These are phyloP conservation scores for Ricinus communis DNA, from an alignment of 345 rosid species.

Conservation along the genomic window DNA sequence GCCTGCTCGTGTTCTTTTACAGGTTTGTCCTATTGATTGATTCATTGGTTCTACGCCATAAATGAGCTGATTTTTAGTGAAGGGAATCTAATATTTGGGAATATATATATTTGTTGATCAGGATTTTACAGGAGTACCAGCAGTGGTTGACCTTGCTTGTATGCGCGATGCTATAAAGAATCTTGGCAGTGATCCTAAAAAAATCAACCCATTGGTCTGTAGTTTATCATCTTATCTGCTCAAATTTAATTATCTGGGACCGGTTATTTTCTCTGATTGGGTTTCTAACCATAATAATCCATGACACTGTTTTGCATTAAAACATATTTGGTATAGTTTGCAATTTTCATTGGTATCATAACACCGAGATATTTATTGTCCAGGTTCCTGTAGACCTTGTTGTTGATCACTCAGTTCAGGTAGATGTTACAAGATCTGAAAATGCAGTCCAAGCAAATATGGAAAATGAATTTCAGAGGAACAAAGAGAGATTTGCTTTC, in stretches of 20 bases:
- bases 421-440: conserved; percentile 91
- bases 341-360: neutral
- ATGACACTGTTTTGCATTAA: neutral
- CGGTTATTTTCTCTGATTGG: neutral
- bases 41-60: neutral
- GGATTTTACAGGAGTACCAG: conserved; percentile 99
- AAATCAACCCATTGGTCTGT: conserved; percentile 84
- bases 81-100: neutral
- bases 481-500: conserved; percentile 94
- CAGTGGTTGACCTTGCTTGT: conserved; percentile 95
- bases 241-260: neutral
- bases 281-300: neutral
- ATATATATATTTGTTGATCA: conserved; percentile 19
- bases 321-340: neutral
- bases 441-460: conserved; percentile 95
- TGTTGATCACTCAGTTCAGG: conserved; percentile 98
- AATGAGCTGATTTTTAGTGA: neutral
- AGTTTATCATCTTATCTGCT: neutral
- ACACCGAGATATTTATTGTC: neutral
- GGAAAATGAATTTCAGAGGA: conserved; percentile 94
- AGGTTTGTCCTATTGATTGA: conserved; percentile 39
- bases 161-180: conserved; percentile 98
- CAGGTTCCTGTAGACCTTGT: conserved; percentile 99
- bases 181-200: conserved; percentile 81
- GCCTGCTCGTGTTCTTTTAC: conserved; percentile 97